Conservation (phyloP, 306 rosid species). For the Sechiopsis laciniata region DNA sequence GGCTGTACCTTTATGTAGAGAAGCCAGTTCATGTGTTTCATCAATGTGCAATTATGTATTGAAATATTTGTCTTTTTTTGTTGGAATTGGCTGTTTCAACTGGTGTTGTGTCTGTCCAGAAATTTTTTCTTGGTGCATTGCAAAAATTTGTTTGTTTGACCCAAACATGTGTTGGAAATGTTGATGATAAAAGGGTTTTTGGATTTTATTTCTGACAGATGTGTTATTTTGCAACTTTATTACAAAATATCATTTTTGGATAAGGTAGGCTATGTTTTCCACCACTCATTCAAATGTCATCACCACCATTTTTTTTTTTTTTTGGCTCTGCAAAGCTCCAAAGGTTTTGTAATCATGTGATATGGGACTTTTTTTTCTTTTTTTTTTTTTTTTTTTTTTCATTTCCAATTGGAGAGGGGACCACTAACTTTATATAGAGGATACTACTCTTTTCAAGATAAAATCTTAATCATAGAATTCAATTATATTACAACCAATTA, state of each 20-base stretch:
- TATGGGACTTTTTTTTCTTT: not conserved
- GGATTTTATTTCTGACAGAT: not conserved
- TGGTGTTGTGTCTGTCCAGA: not conserved
- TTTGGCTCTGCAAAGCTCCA: slow-evolving; percentile 6
- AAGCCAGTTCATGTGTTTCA: not conserved
- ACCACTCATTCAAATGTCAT: not conserved
- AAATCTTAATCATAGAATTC: too few species aligned
- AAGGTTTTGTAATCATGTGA: not conserved
- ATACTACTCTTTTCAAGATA: too few species aligned
- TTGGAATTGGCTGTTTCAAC: not conserved
- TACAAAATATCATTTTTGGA: not conserved
- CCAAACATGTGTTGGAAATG: slow-evolving; percentile 3
- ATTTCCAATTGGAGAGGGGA: too few species aligned
- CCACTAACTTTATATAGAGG: too few species aligned
- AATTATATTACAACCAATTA: too few species aligned
- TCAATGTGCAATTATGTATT: not conserved
- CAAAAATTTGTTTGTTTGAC: not conserved
- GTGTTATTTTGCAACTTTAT: slow-evolving; percentile 15
- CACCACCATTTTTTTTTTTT: not conserved
- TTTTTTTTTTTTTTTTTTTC: too few species aligned
- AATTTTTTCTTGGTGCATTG: not conserved
- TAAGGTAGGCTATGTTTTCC: slow-evolving; percentile 13
- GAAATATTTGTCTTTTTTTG: not conserved
- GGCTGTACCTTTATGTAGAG: slow-evolving; percentile 1
- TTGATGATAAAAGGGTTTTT: not conserved